These are phyloP conservation scores for Paramecium primaurelia DNA, from an alignment of 73 alveolate genomes.

Conservation along the genomic window DNA sequence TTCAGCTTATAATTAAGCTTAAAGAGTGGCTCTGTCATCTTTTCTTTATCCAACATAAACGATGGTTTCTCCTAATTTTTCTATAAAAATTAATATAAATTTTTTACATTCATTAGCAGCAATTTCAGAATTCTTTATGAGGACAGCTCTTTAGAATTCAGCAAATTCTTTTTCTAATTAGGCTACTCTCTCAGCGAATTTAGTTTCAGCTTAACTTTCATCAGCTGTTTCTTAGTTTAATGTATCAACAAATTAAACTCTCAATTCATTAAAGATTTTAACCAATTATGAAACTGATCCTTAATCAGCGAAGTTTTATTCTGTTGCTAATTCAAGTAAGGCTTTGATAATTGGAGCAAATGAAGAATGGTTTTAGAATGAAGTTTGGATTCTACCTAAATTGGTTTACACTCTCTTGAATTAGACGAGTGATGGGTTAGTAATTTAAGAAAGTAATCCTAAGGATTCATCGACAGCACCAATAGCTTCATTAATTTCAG, in stretches of 20 bases:
- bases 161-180: conserved; percentile 29
- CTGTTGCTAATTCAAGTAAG: conserved; percentile 48
- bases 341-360: conserved; percentile 50
- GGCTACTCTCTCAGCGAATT: conserved; percentile 19
- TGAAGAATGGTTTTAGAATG: conserved; percentile 41
- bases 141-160: conserved; percentile 54
- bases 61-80: neutral
- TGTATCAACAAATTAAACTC: conserved; percentile 7
- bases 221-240: conserved; percentile 16
- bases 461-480: conserved; percentile 51
- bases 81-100: neutral
- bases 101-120: conserved; percentile 22
- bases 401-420: conserved; percentile 45
- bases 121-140: conserved; percentile 15
- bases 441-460: neutral
- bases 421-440: conserved; percentile 31
- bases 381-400: conserved; percentile 4
- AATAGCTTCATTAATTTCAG: conserved; percentile 46
- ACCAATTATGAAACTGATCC: conserved; percentile 19
- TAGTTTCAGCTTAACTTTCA: conserved; percentile 18
- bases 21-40: neutral
- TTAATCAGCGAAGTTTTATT: conserved; percentile 49
- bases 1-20: conserved; percentile 32
- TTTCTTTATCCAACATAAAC: conserved; percentile 5
- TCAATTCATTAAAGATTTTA: conserved; percentile 35